Percentiles rank a stretch among this genome's conserved stretches.
Evolutionary conservation across 148 eudicot species (phyloP).

Genomic region (Heliosperma pusillum): DNA sequence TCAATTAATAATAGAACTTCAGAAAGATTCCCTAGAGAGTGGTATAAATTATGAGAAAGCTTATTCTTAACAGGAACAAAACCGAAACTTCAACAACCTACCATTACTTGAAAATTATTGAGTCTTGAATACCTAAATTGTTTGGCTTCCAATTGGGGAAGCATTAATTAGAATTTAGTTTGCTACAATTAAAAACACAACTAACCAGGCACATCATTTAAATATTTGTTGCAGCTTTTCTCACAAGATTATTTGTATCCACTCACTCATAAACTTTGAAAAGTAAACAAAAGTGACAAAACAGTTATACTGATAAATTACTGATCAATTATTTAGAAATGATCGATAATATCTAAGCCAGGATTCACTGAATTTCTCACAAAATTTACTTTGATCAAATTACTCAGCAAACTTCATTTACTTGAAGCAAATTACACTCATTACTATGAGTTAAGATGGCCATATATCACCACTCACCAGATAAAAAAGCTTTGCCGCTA

Average conservation of each 20-base stretch:
- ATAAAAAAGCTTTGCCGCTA: background rate
- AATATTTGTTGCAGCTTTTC: background rate
- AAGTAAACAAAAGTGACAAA: background rate
- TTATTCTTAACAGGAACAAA: constrained; percentile 17
- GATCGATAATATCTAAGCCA: no score
- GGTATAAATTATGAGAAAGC: background rate
- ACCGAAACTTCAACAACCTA: constrained; percentile 7
- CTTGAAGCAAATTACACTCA: background rate
- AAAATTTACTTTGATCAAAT: background rate
- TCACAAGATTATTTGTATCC: background rate
- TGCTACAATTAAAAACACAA: constrained; percentile 15
- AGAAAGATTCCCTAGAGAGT: background rate
- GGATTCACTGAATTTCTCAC: no score
- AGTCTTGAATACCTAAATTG: constrained; percentile 9
- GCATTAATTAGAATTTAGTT: constrained; percentile 12
- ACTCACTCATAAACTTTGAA: background rate
- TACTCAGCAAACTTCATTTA: background rate
- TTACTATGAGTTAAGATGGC: background rate
- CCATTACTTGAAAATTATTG: constrained; percentile 6
- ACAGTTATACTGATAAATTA: no score
- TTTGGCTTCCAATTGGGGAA: constrained; percentile 13
- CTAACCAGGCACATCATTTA: constrained; percentile 1
- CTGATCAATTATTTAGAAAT: no score
- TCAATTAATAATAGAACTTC: background rate
- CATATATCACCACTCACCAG: background rate